Conservation (phyloP, 1,284 basidiomycete genomes). For the Jaminaea rosea region DNA sequence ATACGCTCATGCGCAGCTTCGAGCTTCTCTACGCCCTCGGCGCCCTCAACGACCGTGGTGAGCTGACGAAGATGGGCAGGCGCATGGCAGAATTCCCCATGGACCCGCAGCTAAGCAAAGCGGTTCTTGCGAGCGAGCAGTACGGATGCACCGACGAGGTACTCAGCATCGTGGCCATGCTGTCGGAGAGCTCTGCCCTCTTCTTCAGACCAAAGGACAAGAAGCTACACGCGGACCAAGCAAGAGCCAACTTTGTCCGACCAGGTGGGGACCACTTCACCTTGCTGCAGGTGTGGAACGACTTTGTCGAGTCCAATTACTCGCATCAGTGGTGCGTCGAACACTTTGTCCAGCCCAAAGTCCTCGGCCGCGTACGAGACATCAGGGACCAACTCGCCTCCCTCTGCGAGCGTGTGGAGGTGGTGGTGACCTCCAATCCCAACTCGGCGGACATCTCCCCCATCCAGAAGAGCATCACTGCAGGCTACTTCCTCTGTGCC, state of each 20-base stretch:
- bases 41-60: slow-evolving; percentile 88
- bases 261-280: slow-evolving; percentile 98
- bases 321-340: slow-evolving; percentile 53
- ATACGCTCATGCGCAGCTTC: slow-evolving; percentile 91
- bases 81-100: slow-evolving; percentile 99
- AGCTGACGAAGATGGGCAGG: slow-evolving; percentile 87
- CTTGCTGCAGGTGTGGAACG: slow-evolving; percentile 90
- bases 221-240: slow-evolving; percentile 63
- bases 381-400: slow-evolving; percentile 87
- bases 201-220: slow-evolving; percentile 93
- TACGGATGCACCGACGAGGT: slow-evolving; percentile 96
- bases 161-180: slow-evolving; percentile 93
- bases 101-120: slow-evolving; percentile 93
- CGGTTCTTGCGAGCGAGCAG: slow-evolving; percentile 87
- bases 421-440: slow-evolving; percentile 67
- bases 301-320: slow-evolving; percentile 95
- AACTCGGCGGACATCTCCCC: slow-evolving; percentile 84
- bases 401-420: slow-evolving; percentile 91
- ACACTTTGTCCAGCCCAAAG: slow-evolving; percentile 93
- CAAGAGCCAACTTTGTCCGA: slow-evolving; percentile 88
- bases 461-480: slow-evolving; percentile 85
- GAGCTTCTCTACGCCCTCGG: slow-evolving; percentile 91
- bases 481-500: slow-evolving; percentile 94
- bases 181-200: slow-evolving; percentile 85
- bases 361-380: slow-evolving; percentile 80